Percentiles rank a stretch among this genome's conserved stretches.
Evolutionary conservation across 257 asterid genomes (phyloP).

Genomic region (Salvia splendens): DNA sequence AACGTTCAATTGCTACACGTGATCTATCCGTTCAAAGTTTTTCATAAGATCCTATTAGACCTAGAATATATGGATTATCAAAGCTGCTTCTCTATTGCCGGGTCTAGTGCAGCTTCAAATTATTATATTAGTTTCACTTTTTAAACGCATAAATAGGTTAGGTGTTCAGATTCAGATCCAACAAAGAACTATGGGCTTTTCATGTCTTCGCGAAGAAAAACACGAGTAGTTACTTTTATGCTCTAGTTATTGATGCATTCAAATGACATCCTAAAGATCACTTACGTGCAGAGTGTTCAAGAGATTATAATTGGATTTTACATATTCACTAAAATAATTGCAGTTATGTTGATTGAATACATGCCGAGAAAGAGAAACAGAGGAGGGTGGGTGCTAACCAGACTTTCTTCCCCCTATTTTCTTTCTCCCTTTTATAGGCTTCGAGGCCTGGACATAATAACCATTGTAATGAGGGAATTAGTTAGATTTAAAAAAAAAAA

Average conservation of each 20-base stretch:
- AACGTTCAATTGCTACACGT: conserved; percentile 13
- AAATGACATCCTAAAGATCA: neutral
- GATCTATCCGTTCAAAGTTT: neutral
- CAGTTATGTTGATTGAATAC: conserved; percentile 9
- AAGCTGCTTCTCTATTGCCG: conserved; percentile 19
- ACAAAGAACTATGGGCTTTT: neutral
- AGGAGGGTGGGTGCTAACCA: conserved; percentile 35
- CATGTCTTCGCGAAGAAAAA: neutral
- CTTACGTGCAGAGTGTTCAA: neutral
- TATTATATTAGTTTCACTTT: neutral
- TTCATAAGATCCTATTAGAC: neutral
- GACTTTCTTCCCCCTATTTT: conserved; percentile 36
- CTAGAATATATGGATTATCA: neutral
- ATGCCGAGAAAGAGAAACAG: neutral
- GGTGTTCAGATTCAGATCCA: neutral
- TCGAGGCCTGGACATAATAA: conserved; percentile 34
- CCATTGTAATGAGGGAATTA: conserved; percentile 18
- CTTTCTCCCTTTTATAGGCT: conserved; percentile 33
- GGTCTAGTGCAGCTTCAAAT: conserved; percentile 5
- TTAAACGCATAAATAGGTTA: neutral
- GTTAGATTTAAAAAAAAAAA: neutral
- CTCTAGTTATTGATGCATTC: neutral
- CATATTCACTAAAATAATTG: neutral
- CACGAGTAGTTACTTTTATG: neutral
- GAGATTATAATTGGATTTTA: neutral